Conservation (phyloP, 306 rosid species). For the Castanea crenata region DNA sequence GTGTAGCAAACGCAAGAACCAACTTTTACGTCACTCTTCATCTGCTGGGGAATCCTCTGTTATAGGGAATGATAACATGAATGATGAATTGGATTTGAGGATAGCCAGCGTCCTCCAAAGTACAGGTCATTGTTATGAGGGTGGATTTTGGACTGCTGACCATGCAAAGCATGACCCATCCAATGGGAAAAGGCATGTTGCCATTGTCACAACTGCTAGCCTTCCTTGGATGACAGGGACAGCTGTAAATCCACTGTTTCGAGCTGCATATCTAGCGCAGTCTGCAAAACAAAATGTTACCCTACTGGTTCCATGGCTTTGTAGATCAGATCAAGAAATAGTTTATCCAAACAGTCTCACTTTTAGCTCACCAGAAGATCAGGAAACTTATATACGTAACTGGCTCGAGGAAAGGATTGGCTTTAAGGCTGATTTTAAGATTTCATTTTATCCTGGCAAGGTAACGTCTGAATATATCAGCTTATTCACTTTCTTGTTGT, state of each 20-base stretch:
- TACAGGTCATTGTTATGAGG: conserved; percentile 84
- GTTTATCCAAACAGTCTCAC: conserved; percentile 80
- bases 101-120: conserved; percentile 94
- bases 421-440: conserved; percentile 84
- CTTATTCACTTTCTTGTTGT: conserved; percentile 5
- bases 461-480: conserved; percentile 38
- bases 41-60: conserved; percentile 64
- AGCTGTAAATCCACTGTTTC: conserved; percentile 91
- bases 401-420: conserved; percentile 99
- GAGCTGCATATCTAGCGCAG: conserved; percentile 92
- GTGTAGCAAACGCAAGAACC: conserved; percentile 79
- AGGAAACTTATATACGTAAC: conserved; percentile 78
- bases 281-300: conserved; percentile 82
- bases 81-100: conserved; percentile 81
- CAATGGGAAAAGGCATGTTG: conserved; percentile 72
- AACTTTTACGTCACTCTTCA: conserved; percentile 47
- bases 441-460: conserved; percentile 98
- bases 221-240: conserved; percentile 99
- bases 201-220: conserved; percentile 97
- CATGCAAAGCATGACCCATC: conserved; percentile 56
- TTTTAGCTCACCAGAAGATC: conserved; percentile 90
- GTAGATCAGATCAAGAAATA: conserved; percentile 83
- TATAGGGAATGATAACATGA: conserved; percentile 61
- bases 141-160: conserved; percentile 88
- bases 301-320: conserved; percentile 93